Evolutionary conservation across 345 rosid genomes (phyloP), one percentile per base, ranked within the genome.

Genomic region (Orychophragmus violaceus): DNA sequence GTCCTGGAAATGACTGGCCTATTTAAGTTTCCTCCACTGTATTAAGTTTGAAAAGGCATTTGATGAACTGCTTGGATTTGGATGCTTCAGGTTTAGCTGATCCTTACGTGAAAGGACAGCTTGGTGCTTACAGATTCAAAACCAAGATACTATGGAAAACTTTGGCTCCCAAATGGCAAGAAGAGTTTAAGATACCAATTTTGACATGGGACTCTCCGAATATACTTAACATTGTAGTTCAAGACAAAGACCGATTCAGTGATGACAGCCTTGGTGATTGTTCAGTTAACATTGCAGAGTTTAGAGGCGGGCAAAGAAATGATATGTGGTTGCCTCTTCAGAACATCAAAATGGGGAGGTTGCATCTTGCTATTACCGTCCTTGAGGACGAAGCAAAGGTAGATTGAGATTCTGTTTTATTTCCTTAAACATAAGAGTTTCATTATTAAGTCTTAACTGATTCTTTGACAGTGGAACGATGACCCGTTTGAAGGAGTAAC

Each of bases 41-140:
- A 27, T 53, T 33, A 9, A 41, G 57, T 19, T 13, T 25, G 18
- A 57, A n/a, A 33, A 50, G 7, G 57, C 3, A 25, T 13, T 35
- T 7, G 42, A 39, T 52, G 41, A 74, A 44, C 33, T 44, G 19
- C 33, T 70, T 22, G 64, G 57, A 35, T 50, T 55, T 32, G 56
- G 16, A 45, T 50, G 62, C 65, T 82, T 69, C 88, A 94, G 99
- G 99, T 61, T 79, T 88, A 68, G 82, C 97, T 61, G 96, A 90
- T 81, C 99, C 99, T 25, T 94, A 90, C 23, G 96, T 90, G 75
- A 94, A 88, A 79, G 99, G 99, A 59, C 84, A 84, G 68, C 83
- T 90, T 64, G 96, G 99, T 13, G 66, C 83, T 5, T 87, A 84
- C 78, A 82, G 85, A 66, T 87, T 94, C 76, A 87, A 78, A 79